Conservation (phyloP, 1,139 yeast genomes). For the Yamadazyma buinensis region DNA sequence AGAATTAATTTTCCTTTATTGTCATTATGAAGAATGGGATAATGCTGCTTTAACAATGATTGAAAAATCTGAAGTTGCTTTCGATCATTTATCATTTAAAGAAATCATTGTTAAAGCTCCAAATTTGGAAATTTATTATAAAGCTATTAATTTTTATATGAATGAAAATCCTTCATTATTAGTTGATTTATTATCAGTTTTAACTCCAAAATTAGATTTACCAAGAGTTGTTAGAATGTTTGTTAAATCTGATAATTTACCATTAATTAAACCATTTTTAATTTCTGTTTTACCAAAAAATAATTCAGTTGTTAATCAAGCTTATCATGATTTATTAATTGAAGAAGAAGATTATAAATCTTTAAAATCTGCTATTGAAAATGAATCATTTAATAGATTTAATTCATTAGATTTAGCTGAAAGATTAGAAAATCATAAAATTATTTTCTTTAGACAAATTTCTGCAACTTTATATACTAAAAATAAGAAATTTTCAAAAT, state of each 20-base stretch:
- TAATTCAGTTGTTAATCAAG: constrained; percentile 86
- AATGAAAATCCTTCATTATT: constrained; percentile 88
- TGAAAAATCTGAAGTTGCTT: constrained; percentile 89
- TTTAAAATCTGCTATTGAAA: constrained; percentile 78
- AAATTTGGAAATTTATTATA: constrained; percentile 93
- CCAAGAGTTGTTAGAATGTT: constrained; percentile 95
- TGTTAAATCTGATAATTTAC: constrained; percentile 92
- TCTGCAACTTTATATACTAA: constrained; percentile 92
- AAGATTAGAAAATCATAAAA: constrained; percentile 86
- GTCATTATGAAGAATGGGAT: constrained; percentile 99
- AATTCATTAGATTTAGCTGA: constrained; percentile 91
- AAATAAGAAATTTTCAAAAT: constrained; percentile 89
- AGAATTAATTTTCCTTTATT: constrained; percentile 90
- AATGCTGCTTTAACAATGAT: constrained; percentile 98
- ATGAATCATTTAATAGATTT: constrained; percentile 75
- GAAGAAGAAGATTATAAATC: constrained; percentile 97
- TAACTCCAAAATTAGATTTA: constrained; percentile 90
- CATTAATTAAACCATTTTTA: constrained; percentile 91
- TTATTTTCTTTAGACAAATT: constrained; percentile 91
- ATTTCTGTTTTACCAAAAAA: constrained; percentile 89
- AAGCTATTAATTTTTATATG: constrained; percentile 92
- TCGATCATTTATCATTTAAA: constrained; percentile 91
- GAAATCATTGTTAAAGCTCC: constrained; percentile 94
- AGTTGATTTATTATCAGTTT: constrained; percentile 78
- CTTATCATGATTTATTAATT: constrained; percentile 90